phyloP scores from a whole-genome alignment of 179 eudicot genomes.

The Silene noctiflora region DNA sequence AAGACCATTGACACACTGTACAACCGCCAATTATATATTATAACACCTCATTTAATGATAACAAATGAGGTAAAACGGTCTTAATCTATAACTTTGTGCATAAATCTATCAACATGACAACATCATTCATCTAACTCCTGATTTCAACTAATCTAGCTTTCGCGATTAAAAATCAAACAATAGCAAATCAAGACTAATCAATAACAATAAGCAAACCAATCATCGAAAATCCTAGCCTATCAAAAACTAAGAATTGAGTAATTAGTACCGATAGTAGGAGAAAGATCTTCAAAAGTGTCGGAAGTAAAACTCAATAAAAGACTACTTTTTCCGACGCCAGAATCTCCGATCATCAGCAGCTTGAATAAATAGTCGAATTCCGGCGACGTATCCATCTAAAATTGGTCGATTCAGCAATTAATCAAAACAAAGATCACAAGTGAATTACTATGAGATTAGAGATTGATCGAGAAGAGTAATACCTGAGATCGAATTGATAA shows the following conservation, averaged over 20 bases:
- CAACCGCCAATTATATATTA: no score
- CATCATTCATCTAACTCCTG: no score
- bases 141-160: neutral
- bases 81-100: no score
- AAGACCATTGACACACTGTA: no score
- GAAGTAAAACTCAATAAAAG: constrained; percentile 40
- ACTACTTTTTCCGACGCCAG: constrained; percentile 42
- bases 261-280: constrained; percentile 34
- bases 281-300: constrained; percentile 39
- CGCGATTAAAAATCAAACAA: neutral
- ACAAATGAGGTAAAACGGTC: no score
- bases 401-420: neutral
- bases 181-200: neutral
- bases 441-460: no score
- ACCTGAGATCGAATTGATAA: constrained; percentile 3
- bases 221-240: no score
- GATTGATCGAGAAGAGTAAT: neutral
- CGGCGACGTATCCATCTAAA: constrained; percentile 31
- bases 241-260: no score
- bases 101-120: no score
- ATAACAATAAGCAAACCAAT: neutral
- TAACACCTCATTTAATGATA: no score
- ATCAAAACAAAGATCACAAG: no score
- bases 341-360: constrained; percentile 39
- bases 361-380: constrained; percentile 42